Percentiles rank a stretch among this genome's conserved stretches.
phyloP scores from a whole-genome alignment of 768 basidiomycete genomes.

The Mycena pura region DNA sequence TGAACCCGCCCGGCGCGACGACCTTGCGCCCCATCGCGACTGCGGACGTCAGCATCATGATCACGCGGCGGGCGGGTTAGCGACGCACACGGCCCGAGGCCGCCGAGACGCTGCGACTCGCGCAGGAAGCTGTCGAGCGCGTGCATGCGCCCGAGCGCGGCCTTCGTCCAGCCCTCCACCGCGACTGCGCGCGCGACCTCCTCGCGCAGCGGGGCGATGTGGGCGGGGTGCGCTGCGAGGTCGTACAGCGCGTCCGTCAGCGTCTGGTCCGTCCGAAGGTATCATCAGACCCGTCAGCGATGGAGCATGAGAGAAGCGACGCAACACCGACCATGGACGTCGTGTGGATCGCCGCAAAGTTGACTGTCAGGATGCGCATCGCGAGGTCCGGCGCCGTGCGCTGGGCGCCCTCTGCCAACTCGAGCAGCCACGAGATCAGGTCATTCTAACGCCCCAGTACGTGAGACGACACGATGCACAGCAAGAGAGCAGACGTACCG shows the following conservation, averaged over 20 bases:
- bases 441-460: conserved; percentile 33
- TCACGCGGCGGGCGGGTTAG: neutral
- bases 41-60: too few relatives aligned
- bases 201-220: conserved; percentile 30
- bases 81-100: conserved; percentile 28
- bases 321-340: conserved; percentile 39
- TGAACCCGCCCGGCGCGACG: conserved; percentile 38
- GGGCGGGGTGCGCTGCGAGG: conserved; percentile 30
- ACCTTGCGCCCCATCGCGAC: too few relatives aligned
- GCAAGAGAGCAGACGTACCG: conserved; percentile 31
- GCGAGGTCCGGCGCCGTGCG: conserved; percentile 13
- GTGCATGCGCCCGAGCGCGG: too few relatives aligned
- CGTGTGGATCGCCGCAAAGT: conserved; percentile 42
- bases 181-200: conserved; percentile 32
- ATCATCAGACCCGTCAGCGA: too few relatives aligned
- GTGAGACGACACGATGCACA: neutral
- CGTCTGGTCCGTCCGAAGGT: conserved; percentile 37
- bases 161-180: too few relatives aligned
- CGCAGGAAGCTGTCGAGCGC: too few relatives aligned
- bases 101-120: too few relatives aligned
- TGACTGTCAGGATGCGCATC: conserved; percentile 34
- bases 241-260: conserved; percentile 25
- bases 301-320: conserved; percentile 3
- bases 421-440: conserved; percentile 38
- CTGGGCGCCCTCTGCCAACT: conserved; percentile 25